Base-by-base conservation (phyloP, 768 basidiomycete species). In the Lentinula guzmanii region DNA sequence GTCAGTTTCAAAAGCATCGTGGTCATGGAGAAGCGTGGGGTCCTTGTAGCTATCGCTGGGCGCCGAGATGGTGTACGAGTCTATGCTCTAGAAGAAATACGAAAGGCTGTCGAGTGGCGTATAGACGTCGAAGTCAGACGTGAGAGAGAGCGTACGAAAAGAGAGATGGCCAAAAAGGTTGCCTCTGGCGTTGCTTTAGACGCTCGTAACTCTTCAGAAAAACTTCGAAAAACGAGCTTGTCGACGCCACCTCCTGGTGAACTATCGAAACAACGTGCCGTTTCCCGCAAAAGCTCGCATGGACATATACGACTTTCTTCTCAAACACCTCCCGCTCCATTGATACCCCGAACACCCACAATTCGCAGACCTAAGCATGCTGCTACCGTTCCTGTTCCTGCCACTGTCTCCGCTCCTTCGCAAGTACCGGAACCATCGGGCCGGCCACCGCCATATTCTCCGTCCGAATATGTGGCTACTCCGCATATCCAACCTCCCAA, bases 21-120 rank as follows among this genome's bases (percentile, higher is more conserved):
- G 0, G 88, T 94, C 13, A 94, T 94, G 92, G 92, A 94, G 67
- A 90, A 93, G 68, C 87, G 92, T 34, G 92, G 91, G 6, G 91
- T 94, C 0, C 75, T 94, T n/a, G 92, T 94, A 8, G 91, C 92
- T 11, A 92, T 94, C 63, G 93, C 93, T 15, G 92, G 92, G 8
- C 78, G 92, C 63, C 77, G 92, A 66, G 91, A 93, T 64, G 91
- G 92, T 3, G 91, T 94, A 48, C 82, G 92, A 39, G 92, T 94
- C 16, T 94, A 94, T 71, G 92, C 92, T 16, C 77, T 94, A 15
- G 91, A 93, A 62, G 92, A 94, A 67, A 83, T 94, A 11, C 90
- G 86, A 71, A 90, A 87, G 69, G 89, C 87, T 2, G 86, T 94
- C 5, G 92, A 94, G 71, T 93, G 91, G 91, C 82, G 92, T 16